Evolutionary conservation across 495 filamentous ascomycete genomes (phyloP), one percentile per base, ranked within the genome.

Genomic region (Apiosordaria backusii): DNA sequence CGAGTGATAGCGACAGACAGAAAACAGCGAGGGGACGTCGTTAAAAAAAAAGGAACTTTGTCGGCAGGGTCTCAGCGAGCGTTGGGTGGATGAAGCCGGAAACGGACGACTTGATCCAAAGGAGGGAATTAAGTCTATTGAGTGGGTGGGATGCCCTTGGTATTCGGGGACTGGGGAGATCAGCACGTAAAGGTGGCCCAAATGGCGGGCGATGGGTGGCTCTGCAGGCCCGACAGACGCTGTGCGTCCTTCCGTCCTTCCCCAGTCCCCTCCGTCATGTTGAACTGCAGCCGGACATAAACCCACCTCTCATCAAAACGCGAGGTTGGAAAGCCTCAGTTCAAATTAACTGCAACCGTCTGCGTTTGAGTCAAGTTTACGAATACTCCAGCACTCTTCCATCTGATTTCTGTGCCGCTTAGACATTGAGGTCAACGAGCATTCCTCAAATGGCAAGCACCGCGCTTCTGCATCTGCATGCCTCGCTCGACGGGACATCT

Each of bases 1-100:
- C 67, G 62, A 66, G 58, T 18, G 60, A 60, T 35, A 60, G 67
- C 62, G 58, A 40, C 66, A 68, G 64, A 62, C 65, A 40, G 55
- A 24, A 29, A 60, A 66, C 61, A 67, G 26, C 57, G 61, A 58
- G 10, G 50, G 26, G 50, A 64, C 52, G 63, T n/a, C 23, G 23
- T 25, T 50, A 21, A 23, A 58, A 62, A 57, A 35, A 60, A 53
- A 50, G 23, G 16, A 16, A 60, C 35, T 45, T 45, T 45, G 35
- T 45, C 13, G 35, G 35, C 60, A 64, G 53, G 52, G 23, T 18
- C 2, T 50, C 67, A 68, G 67, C 67, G 67, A 68, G 63, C 35
- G 67, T 65, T 23, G 67, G 63, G 21, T 35, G 22, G 62, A 50
- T 40, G 27, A 45, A 45, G 53, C 57, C 40, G 50, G 57, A 64